Evolutionary conservation across 257 asterid genomes (phyloP).

Genomic region (Scutellaria baicalensis): DNA sequence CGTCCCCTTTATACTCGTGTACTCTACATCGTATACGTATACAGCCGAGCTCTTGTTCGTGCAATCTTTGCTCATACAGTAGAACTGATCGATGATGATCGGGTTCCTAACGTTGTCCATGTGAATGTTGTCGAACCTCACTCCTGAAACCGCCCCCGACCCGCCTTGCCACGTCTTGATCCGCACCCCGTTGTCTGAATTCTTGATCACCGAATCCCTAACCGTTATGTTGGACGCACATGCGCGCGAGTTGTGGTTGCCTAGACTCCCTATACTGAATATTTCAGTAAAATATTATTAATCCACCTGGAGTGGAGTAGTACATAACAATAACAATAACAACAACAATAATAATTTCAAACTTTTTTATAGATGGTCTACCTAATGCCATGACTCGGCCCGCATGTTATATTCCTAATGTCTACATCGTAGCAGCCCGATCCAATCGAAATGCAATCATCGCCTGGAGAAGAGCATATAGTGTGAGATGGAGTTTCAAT

Average conservation of each 20-base stretch:
- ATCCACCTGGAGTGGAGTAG: not conserved
- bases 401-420: conserved; percentile 59
- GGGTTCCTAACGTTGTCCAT: conserved; percentile 66
- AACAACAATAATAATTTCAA: no score
- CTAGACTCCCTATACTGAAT: conserved; percentile 61
- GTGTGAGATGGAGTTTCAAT: no score
- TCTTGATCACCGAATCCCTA: conserved; percentile 42
- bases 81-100: conserved; percentile 57
- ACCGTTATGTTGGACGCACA: conserved; percentile 52
- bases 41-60: conserved; percentile 44
- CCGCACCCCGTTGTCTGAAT: conserved; percentile 56
- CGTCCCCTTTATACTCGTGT: conserved; percentile 44
- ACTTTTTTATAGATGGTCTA: not conserved
- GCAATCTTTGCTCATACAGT: conserved; percentile 37
- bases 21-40: conserved; percentile 30
- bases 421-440: conserved; percentile 57
- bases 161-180: conserved; percentile 87
- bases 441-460: conserved; percentile 65
- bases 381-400: conserved; percentile 71
- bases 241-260: conserved; percentile 46
- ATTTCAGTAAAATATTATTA: not conserved
- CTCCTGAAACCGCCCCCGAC: conserved; percentile 39
- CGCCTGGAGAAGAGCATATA: conserved; percentile 23
- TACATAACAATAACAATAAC: not conserved
- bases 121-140: conserved; percentile 38